Base-by-base conservation (phyloP, 139 green algal genomes). In the Edaphochlamys debaryana region DNA sequence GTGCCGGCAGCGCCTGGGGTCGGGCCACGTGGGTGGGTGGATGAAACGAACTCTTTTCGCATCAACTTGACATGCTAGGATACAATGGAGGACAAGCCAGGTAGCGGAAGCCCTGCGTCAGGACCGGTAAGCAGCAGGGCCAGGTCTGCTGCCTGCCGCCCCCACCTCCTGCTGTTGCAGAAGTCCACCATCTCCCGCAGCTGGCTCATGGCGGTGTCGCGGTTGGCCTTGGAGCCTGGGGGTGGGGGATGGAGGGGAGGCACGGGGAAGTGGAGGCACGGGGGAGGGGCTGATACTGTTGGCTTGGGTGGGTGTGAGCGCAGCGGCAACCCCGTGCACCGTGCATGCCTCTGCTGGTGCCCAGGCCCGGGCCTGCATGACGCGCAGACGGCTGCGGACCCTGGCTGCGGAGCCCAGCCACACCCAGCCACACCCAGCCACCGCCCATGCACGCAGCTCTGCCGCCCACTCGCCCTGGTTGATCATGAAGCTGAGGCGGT, bases 111-210 rank as follows among this genome's bases (percentile, higher is more conserved):
- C 48, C 11, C 15, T 54, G 9, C 11, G 48, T 25, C 17, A 20
- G 52, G 15, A 62, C 17, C 4, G 19, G 52, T 3, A 62, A 27
- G 52, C 17, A 27, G 15, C 25, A 6, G 52, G 15, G 52, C 13
- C 25, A 62, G 52, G 52, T 30, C 13, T 25, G 13, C 15, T 3
- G 15, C 13, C 6, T 6, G 15, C 17, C 25, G 13, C 19, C 17
- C 13, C 52, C 56, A 80, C 60, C 60, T 81, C 29, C 75, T 60
- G 40, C 45, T n/a, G 60, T 81, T 81, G 75, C 75, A 81, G 58
- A 64, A 81, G 37, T 81, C 75, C 5, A 81, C 75, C 75, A 81
- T 81, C 41, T 81, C 75, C 38, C 54, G 60, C 58, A 81, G 60
- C 4, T 81, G 60, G 30, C 37, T n/a, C 60, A 81, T 81, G 30